Percentiles rank a stretch among this genome's conserved stretches.
Conservation (phyloP, 306 rosid genomes). For the Nissolia schottii region DNA sequence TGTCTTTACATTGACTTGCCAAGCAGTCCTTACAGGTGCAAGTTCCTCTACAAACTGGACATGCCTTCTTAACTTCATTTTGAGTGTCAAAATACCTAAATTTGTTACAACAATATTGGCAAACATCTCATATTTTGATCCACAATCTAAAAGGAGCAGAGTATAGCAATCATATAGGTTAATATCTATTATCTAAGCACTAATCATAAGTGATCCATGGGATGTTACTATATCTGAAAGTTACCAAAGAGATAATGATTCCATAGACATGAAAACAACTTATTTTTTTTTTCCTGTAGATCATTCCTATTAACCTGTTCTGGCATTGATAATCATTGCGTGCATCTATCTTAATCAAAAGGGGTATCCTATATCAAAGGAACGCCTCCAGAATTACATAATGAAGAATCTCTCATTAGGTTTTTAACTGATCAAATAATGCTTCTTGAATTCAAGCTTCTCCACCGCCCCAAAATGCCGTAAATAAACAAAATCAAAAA, state of each 20-base stretch:
- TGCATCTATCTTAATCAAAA: background rate
- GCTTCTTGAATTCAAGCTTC: conserved; percentile 11
- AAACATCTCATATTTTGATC: conserved; percentile 10
- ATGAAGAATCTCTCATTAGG: conserved; percentile 5
- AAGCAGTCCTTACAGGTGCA: conserved; percentile 85
- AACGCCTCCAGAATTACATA: background rate
- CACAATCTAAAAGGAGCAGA: conserved; percentile 5
- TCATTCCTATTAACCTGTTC: background rate
- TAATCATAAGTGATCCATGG: conserved; percentile 4
- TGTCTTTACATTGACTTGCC: conserved; percentile 54
- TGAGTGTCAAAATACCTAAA: conserved; percentile 68
- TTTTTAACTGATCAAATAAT: background rate
- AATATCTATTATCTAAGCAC: conserved; percentile 10
- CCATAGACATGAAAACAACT: background rate
- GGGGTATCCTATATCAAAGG: background rate
- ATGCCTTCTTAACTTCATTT: conserved; percentile 79
- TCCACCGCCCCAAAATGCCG: background rate
- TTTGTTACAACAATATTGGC: conserved; percentile 21
- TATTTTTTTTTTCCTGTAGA: background rate
- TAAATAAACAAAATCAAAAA: background rate
- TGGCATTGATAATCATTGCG: background rate
- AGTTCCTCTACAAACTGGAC: conserved; percentile 89
- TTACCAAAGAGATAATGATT: background rate
- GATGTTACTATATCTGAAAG: background rate
- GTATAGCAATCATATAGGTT: conserved; percentile 1